phyloP scores from a whole-genome alignment of 176 grass and related monocot genomes.

The Oryza meyeriana region DNA sequence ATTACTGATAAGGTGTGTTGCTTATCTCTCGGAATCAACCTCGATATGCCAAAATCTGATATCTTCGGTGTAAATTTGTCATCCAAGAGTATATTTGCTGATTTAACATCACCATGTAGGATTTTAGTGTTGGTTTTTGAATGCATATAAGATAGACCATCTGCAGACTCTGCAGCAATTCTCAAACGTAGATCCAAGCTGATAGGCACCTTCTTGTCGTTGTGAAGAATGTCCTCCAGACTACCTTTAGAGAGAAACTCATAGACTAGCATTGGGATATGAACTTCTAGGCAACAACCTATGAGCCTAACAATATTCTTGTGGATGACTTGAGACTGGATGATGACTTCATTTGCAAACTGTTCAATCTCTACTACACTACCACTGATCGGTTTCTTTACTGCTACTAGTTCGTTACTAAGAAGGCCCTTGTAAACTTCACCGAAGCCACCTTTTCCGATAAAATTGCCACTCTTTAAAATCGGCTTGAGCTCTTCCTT shows the following conservation, averaged over 20 bases:
- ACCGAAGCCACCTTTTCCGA: not conserved
- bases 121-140: not conserved
- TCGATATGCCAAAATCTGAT: constrained; percentile 24
- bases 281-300: constrained; percentile 23
- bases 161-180: not conserved
- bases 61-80: not conserved
- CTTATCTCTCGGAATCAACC: not conserved
- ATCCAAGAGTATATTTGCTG: constrained; percentile 36
- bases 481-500: not conserved
- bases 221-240: constrained; percentile 8
- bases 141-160: constrained; percentile 26
- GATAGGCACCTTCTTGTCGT: not conserved
- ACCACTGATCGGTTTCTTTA: constrained; percentile 19
- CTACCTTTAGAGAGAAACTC: constrained; percentile 18
- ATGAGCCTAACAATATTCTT: constrained; percentile 32
- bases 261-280: constrained; percentile 26
- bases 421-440: constrained; percentile 9
- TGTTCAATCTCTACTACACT: not conserved
- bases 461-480: not conserved
- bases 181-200: not conserved
- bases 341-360: constrained; percentile 34
- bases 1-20: not conserved
- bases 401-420: not conserved
- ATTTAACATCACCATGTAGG: constrained; percentile 33
- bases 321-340: constrained; percentile 25